A percentile compares a stretch with the other conserved stretches of the same genome.
Conservation (phyloP, 2,329 filamentous ascomycete species). For the Didymella lethalis region DNA sequence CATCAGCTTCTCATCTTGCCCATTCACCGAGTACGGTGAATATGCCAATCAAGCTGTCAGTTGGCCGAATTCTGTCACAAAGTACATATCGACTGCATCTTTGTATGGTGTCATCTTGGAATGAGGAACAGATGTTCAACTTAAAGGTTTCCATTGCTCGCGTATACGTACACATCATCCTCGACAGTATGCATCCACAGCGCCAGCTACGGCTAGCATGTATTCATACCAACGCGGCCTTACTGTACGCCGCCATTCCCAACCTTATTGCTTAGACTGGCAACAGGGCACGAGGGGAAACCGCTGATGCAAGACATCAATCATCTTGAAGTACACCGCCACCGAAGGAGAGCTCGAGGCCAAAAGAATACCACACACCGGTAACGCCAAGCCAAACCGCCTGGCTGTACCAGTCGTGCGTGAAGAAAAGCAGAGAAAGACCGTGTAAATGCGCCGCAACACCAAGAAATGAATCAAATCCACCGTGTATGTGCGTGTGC, state of each 20-base stretch:
- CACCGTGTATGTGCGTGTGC: constrained; percentile 39
- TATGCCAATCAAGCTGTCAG: no score
- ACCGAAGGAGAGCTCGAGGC: constrained; percentile 13
- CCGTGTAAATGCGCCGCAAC: constrained; percentile 27
- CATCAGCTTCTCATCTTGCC: no score
- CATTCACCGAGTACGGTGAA: no score
- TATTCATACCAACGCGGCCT: constrained; percentile 14
- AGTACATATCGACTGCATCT: no score
- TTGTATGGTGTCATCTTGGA: no score
- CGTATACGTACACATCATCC: constrained; percentile 17
- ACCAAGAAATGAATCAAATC: constrained; percentile 31
- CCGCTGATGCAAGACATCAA: constrained; percentile 16
- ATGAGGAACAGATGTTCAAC: not conserved
- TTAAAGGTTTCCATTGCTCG: constrained; percentile 16
- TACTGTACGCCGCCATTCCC: constrained; percentile 15
- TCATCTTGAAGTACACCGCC: constrained; percentile 20
- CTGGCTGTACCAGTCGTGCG: constrained; percentile 18
- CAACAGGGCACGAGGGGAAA: constrained; percentile 20
- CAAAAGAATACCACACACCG: constrained; percentile 11
- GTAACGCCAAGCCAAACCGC: constrained; percentile 20
- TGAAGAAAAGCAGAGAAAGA: constrained; percentile 12
- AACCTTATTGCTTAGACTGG: constrained; percentile 20
- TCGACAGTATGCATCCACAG: constrained; percentile 10
- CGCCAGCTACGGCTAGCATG: constrained; percentile 13
- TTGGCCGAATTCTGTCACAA: no score